phyloP scores from a whole-genome alignment of 1,284 basidiomycete genomes.

The Austroboletus novae-zelandiae region DNA sequence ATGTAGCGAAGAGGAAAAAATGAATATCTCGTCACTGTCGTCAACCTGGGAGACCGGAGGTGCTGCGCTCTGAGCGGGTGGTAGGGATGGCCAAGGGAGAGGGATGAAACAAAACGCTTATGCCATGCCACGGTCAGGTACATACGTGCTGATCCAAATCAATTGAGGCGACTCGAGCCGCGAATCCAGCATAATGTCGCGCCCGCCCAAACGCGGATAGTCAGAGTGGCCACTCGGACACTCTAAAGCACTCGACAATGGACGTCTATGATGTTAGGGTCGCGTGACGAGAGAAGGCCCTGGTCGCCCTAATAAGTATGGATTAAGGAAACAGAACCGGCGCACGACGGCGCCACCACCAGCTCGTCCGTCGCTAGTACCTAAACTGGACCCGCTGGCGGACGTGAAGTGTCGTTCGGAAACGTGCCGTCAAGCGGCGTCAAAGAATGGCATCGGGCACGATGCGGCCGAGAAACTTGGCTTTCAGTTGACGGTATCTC shows the following conservation, averaged over 20 bases:
- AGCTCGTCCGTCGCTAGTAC: neutral
- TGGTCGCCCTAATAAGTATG: neutral
- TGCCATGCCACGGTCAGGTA: slow-evolving; percentile 16
- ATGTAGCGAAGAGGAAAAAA: slow-evolving; percentile 1
- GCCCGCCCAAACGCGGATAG: neutral
- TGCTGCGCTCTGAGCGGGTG: neutral
- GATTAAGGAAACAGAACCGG: neutral
- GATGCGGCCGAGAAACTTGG: no score
- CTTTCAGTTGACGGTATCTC: no score
- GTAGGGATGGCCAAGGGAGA: neutral
- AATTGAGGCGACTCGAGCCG: slow-evolving; percentile 11
- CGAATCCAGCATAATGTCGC: neutral
- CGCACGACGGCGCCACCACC: neutral
- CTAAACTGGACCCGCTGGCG: neutral
- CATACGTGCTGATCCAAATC: neutral
- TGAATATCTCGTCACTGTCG: neutral
- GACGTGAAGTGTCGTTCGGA: no score
- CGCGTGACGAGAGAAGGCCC: neutral
- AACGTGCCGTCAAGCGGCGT: no score
- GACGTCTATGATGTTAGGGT: no score
- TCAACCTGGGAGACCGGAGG: neutral
- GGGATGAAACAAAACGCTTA: slow-evolving; percentile 17
- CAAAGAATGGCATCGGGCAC: no score
- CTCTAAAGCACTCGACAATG: neutral
- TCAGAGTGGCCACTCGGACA: neutral